These are phyloP conservation scores for Fusarium domesticum DNA, from an alignment of 2,329 filamentous ascomycete species.

Conservation along the genomic window DNA sequence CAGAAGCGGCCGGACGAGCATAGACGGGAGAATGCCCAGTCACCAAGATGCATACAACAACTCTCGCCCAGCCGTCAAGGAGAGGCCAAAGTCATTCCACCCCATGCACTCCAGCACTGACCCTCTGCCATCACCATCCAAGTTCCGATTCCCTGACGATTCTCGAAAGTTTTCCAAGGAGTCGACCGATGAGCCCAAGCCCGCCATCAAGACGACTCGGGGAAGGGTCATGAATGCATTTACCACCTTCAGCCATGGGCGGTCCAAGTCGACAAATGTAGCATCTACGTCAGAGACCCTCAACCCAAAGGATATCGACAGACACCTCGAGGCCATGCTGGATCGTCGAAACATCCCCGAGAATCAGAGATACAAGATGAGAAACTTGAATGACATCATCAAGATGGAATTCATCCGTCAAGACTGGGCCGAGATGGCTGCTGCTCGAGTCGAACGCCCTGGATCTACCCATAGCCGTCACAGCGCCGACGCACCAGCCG, in stretches of 20 bases:
- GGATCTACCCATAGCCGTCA: conserved; percentile 45
- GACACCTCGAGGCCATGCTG: conserved; percentile 61
- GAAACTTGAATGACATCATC: conserved; percentile 80
- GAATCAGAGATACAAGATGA: conserved; percentile 92
- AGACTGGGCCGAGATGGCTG: conserved; percentile 70
- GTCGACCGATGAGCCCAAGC: conserved; percentile 24
- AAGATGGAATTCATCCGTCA: conserved; percentile 95
- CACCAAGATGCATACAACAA: conserved; percentile 19
- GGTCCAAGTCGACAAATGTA: conserved; percentile 35
- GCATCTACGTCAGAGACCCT: conserved; percentile 48
- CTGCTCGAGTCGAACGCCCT: conserved; percentile 44
- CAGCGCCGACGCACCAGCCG: conserved; percentile 33
- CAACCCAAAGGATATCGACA: conserved; percentile 53
- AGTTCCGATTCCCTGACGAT: conserved; percentile 20
- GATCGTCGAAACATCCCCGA: conserved; percentile 91
- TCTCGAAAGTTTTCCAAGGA: conserved; percentile 29
- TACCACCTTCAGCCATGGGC: conserved; percentile 38
- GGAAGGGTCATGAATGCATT: conserved; percentile 40
- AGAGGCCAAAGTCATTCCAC: conserved; percentile 52
- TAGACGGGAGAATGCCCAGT: conserved; percentile 24
- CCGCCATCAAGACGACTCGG: conserved; percentile 38
- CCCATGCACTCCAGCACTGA: conserved; percentile 25
- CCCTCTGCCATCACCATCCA: conserved; percentile 21
- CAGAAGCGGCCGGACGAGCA: conserved; percentile 23
- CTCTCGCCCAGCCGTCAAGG: conserved; percentile 33